phyloP scores from a whole-genome alignment of 208 protist species.

The Strigomonas culicis region DNA sequence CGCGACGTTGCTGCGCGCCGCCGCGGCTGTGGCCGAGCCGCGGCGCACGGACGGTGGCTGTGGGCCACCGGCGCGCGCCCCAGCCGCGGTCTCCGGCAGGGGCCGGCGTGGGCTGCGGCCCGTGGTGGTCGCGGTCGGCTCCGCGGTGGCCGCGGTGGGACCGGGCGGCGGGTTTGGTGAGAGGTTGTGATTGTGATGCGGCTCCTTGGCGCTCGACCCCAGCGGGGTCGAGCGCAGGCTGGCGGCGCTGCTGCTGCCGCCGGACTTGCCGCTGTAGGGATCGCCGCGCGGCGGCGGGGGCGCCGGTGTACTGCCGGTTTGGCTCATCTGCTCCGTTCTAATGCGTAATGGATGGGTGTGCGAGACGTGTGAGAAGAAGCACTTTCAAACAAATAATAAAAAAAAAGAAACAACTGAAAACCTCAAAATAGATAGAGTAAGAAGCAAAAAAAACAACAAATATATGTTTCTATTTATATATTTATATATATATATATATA shows the following conservation, averaged over 20 bases:
- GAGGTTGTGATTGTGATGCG: neutral
- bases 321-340: too few species aligned
- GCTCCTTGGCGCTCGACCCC: neutral
- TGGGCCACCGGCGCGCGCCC: too few species aligned
- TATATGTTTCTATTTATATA: constrained; percentile 3
- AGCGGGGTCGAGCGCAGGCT: neutral
- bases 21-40: too few species aligned
- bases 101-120: neutral
- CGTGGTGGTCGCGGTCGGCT: too few species aligned
- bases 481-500: constrained; percentile 18
- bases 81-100: too few species aligned
- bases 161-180: constrained; percentile 3
- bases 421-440: too few species aligned
- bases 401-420: constrained; percentile 16
- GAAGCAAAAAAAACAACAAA: constrained; percentile 6
- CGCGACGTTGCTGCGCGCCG: too few species aligned
- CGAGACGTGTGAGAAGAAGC: too few species aligned
- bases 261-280: neutral
- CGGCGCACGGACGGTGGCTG: too few species aligned
- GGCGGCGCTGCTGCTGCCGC: neutral
- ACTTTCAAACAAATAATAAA: constrained; percentile 9
- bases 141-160: neutral
- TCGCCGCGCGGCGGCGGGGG: neutral
- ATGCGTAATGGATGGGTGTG: too few species aligned
- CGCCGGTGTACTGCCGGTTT: too few species aligned